A percentile compares a stretch with the other conserved stretches of the same genome.
These are phyloP conservation scores for Yamadazyma songkhlaensis DNA, from an alignment of 1,139 yeast genomes.

Conservation along the genomic window DNA sequence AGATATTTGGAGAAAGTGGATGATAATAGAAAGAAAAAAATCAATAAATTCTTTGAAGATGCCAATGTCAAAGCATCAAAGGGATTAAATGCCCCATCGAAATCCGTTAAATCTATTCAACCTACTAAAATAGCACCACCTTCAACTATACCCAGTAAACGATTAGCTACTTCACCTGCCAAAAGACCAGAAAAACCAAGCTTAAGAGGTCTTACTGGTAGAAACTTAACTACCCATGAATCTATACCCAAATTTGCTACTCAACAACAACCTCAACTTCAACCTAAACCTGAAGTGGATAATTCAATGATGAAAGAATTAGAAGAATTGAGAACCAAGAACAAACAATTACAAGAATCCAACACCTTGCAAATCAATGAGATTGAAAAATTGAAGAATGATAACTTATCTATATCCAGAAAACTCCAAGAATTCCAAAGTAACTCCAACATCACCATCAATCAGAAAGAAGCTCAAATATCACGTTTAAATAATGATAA, in stretches of 20 bases:
- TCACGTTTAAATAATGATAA: slow-evolving; percentile 58
- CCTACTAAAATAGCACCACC: background rate
- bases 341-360: slow-evolving; percentile 47
- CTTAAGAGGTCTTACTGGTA: slow-evolving; percentile 35
- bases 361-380: slow-evolving; percentile 37
- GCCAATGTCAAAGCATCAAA: slow-evolving; percentile 52
- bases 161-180: slow-evolving; percentile 67
- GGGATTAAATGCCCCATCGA: slow-evolving; percentile 7
- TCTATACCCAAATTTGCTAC: background rate
- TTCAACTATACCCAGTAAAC: slow-evolving; percentile 52
- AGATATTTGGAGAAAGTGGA: slow-evolving; percentile 67
- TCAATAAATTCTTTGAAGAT: slow-evolving; percentile 54
- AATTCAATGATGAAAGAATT: slow-evolving; percentile 45
- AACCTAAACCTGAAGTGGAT: slow-evolving; percentile 7
- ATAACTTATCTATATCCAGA: slow-evolving; percentile 44
- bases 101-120: slow-evolving; percentile 5
- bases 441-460: slow-evolving; percentile 47
- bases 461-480: slow-evolving; percentile 67
- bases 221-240: slow-evolving; percentile 24
- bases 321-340: slow-evolving; percentile 50
- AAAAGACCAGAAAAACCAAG: slow-evolving; percentile 38
- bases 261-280: slow-evolving; percentile 4
- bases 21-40: slow-evolving; percentile 67
- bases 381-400: slow-evolving; percentile 42
- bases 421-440: slow-evolving; percentile 41